These are phyloP conservation scores for Penicillium sp. DNA, from an alignment of 2,329 filamentous ascomycete genomes.

Conservation along the genomic window DNA sequence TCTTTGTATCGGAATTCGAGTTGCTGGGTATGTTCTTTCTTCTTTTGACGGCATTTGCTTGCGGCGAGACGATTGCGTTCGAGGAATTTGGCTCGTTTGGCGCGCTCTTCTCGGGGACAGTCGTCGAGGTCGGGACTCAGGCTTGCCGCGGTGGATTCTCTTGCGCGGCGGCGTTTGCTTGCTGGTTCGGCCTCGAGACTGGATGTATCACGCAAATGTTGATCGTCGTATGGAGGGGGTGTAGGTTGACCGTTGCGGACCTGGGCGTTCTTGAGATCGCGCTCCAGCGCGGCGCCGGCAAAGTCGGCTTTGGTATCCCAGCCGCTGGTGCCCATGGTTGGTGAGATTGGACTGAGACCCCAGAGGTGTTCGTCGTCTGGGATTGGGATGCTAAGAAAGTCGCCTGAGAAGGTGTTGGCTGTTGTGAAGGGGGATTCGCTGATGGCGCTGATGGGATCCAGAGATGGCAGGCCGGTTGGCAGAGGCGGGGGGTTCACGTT, in stretches of 20 bases:
- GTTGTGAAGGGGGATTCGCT: slow-evolving; percentile 25
- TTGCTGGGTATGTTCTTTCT: slow-evolving; percentile 62
- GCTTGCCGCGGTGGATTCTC: slow-evolving; percentile 26
- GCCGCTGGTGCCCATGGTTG: slow-evolving; percentile 26
- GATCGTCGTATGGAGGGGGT: slow-evolving; percentile 43
- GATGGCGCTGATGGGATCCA: slow-evolving; percentile 20
- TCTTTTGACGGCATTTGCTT: slow-evolving; percentile 67
- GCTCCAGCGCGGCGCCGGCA: slow-evolving; percentile 36
- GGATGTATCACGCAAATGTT: slow-evolving; percentile 26
- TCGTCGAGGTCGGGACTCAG: slow-evolving; percentile 36
- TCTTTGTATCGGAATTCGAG: slow-evolving; percentile 53
- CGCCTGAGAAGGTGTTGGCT: slow-evolving; percentile 33
- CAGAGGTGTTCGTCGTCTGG: slow-evolving; percentile 42
- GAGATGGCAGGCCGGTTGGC: slow-evolving; percentile 16
- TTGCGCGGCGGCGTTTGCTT: slow-evolving; percentile 26
- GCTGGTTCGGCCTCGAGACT: slow-evolving; percentile 27
- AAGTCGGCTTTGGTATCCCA: slow-evolving; percentile 40
- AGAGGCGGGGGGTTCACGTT: slow-evolving; percentile 23
- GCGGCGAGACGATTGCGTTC: slow-evolving; percentile 66
- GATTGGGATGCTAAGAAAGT: slow-evolving; percentile 39
- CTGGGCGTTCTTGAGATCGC: slow-evolving; percentile 43
- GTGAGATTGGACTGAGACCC: slow-evolving; percentile 40
- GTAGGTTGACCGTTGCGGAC: slow-evolving; percentile 49
- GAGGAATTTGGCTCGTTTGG: slow-evolving; percentile 58
- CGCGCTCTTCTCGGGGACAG: slow-evolving; percentile 38